Evolutionary conservation across 164 flowering plant genomes (phyloP).

Genomic region (Vitis amurensis): DNA sequence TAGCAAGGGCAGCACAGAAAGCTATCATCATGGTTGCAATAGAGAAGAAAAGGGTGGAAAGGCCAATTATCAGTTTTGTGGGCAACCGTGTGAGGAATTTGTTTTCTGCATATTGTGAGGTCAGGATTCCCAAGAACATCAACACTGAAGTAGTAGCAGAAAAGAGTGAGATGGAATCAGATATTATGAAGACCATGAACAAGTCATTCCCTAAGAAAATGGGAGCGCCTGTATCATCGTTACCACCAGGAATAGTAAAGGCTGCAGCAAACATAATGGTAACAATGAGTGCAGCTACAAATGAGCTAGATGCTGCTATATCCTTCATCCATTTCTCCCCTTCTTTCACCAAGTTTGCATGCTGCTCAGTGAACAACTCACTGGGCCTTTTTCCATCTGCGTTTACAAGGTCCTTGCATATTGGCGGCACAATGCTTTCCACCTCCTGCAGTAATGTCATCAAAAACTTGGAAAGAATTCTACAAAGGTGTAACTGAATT

Average conservation of each 20-base stretch:
- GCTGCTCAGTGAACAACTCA: slow-evolving; percentile 21
- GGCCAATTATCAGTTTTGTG: slow-evolving; percentile 14
- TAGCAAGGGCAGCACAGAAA: slow-evolving; percentile 18
- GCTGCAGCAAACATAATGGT: slow-evolving; percentile 26
- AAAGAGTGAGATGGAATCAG: slow-evolving; percentile 22
- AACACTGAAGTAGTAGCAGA: slow-evolving; percentile 19
- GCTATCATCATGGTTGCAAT: slow-evolving; percentile 24
- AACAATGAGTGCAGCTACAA: slow-evolving; percentile 25
- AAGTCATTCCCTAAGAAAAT: not conserved
- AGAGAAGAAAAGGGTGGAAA: slow-evolving; percentile 23
- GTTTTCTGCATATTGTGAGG: slow-evolving; percentile 20
- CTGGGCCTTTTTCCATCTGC: slow-evolving; percentile 8
- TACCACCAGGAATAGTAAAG: slow-evolving; percentile 27
- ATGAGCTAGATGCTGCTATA: slow-evolving; percentile 6
- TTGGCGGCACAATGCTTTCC: slow-evolving; percentile 24
- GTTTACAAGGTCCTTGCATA: slow-evolving; percentile 4
- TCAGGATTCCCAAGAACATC: slow-evolving; percentile 22
- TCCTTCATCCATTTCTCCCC: slow-evolving; percentile 29
- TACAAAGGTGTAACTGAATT: too few species aligned
- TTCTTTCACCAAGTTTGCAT: slow-evolving; percentile 7
- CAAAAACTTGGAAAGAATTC: too few species aligned
- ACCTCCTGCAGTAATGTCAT: slow-evolving; percentile 21
- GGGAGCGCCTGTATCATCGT: slow-evolving; percentile 2
- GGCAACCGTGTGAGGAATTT: slow-evolving; percentile 24
- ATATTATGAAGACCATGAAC: slow-evolving; percentile 14